phyloP scores from a whole-genome alignment of 2,329 filamentous ascomycete genomes.

The Lasiodiplodia citricola region DNA sequence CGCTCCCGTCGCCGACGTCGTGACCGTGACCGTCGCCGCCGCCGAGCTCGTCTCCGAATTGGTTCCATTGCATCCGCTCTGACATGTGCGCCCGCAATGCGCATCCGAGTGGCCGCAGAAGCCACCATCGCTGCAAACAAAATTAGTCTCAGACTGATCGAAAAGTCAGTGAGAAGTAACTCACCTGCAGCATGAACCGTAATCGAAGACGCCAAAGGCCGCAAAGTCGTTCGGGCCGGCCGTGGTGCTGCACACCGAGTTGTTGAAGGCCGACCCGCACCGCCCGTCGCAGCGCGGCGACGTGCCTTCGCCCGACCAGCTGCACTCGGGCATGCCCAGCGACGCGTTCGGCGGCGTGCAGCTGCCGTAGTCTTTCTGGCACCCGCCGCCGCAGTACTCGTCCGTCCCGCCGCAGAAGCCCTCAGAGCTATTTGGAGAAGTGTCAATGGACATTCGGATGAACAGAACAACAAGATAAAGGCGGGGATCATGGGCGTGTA shows the following conservation, averaged over 20 bases:
- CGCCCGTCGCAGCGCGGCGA: constrained; percentile 25
- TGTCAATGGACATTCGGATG: background rate
- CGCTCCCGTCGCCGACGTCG: background rate
- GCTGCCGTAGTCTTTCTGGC: constrained; percentile 20
- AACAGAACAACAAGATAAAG: no score
- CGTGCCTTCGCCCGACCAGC: constrained; percentile 19
- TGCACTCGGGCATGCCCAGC: constrained; percentile 21
- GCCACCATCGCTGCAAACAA: background rate
- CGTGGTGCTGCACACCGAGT: constrained; percentile 12
- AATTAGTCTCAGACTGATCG: background rate
- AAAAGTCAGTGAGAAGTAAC: background rate
- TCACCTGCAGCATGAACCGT: constrained; percentile 24
- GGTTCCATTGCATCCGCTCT: constrained; percentile 19
- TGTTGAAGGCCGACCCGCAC: constrained; percentile 15
- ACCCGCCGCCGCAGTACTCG: constrained; percentile 13
- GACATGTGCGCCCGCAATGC: constrained; percentile 15
- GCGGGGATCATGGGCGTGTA: no score
- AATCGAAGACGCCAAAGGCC: constrained; percentile 13
- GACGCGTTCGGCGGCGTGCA: constrained; percentile 10
- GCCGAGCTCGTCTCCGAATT: background rate
- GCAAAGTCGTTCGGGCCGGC: constrained; percentile 15
- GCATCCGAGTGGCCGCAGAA: constrained; percentile 9
- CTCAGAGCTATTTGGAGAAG: background rate
- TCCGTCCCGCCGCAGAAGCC: constrained; percentile 16
- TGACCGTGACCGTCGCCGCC: constrained; percentile 11